Evolutionary conservation across 345 rosid species (phyloP), one percentile per base, ranked within the genome.

Genomic region (Mangifera indica): DNA sequence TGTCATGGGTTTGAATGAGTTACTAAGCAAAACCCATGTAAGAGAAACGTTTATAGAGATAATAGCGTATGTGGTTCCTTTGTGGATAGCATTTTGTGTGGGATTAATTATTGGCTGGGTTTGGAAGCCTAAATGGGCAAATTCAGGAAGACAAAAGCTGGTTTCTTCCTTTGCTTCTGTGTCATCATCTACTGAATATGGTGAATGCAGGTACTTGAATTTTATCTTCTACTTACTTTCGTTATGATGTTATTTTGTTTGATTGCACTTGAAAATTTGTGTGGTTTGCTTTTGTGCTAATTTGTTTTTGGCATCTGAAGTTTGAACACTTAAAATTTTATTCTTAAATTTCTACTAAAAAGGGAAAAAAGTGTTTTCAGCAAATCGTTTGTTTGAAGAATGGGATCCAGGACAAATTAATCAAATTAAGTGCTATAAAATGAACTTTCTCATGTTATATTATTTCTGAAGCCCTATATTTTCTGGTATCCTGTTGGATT

Each of bases 81-180:
- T 87, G 1, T 83, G 89, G 83, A n/a, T 87, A 62, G 85, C 89
- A 10, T 87, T 91, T 72, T 74, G 86, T 2, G 66, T 84, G 44
- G 97, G 97, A 4, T 66, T 89, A 52, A 14, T 84, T 8, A 57
- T 91, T 15, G 92, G 94, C 45, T 89, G 92, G 92, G 29, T 69
- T 6, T 91, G 94, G 97, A 89, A 82, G 78, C 91, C 94, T 17
- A 84, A 69, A 69, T 86, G 87, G 89, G 91, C 24, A 18, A 42
- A 29, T 29, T 40, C 52, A 18, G 25, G 57, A 7, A 76, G 69
- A 46, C 67, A 52, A 15, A 81, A 77, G 57, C 53, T 80, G 29
- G 42, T 37, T 45, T 81, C 66, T 63, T 77, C 60, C 29, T 46
- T 42, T 60, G 82, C 67, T 66, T 79, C 66, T 34, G 80, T 72